phyloP scores from a whole-genome alignment of 2,329 filamentous ascomycete species.

The Pestalotiopsis sp. region DNA sequence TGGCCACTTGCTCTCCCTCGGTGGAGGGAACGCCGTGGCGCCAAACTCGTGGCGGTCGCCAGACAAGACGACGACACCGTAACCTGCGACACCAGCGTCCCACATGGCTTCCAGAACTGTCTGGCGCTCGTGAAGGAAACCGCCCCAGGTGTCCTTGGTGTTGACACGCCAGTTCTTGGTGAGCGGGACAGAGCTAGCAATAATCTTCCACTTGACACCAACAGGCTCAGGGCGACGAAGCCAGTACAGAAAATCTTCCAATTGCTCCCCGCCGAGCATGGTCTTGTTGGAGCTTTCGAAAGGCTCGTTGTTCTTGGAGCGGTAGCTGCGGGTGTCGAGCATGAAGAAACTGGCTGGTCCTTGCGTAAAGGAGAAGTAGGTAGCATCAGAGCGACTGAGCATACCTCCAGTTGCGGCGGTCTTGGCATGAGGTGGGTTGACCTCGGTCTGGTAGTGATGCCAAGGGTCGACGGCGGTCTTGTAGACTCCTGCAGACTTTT shows the following conservation, averaged over 20 bases:
- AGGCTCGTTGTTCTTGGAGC: conserved; percentile 66
- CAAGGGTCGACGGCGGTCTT: conserved; percentile 81
- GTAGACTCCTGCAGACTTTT: conserved; percentile 81
- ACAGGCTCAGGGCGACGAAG: conserved; percentile 70
- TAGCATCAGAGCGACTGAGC: conserved; percentile 55
- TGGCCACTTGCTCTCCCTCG: conserved; percentile 62
- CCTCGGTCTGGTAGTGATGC: conserved; percentile 79
- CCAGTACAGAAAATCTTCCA: conserved; percentile 78
- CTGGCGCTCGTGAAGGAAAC: conserved; percentile 80
- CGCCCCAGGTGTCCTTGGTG: conserved; percentile 89
- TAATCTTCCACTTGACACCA: conserved; percentile 90
- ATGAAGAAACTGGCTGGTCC: conserved; percentile 95
- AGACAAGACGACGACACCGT: conserved; percentile 81
- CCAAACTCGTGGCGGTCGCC: conserved; percentile 98
- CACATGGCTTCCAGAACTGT: conserved; percentile 89
- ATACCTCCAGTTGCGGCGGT: conserved; percentile 43
- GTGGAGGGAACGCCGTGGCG: conserved; percentile 77
- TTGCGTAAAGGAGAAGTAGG: conserved; percentile 87
- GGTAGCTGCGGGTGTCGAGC: conserved; percentile 87
- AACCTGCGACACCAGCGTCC: conserved; percentile 74
- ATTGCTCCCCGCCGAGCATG: conserved; percentile 82
- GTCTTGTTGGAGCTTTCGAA: conserved; percentile 71
- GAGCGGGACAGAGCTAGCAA: conserved; percentile 89
- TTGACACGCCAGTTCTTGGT: conserved; percentile 97
- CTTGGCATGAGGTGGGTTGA: conserved; percentile 76